Conservation (phyloP, 352 stramenopile genomes). For the Achlya hypogyna region DNA sequence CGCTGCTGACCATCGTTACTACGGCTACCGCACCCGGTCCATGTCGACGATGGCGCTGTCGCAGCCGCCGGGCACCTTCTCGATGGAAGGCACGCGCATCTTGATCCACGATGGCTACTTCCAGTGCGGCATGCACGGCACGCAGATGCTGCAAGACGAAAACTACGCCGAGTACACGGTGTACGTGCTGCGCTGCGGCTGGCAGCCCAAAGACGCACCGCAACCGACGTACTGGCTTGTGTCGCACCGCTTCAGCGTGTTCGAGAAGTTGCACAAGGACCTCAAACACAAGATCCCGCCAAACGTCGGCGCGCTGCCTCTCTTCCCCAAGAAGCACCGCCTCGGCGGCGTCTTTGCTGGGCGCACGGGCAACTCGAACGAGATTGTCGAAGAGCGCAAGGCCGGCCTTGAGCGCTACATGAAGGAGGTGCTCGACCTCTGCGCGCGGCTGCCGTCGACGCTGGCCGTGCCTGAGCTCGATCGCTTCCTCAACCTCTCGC, state of each 20-base stretch:
- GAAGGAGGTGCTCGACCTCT: conserved; percentile 74
- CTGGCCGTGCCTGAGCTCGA: conserved; percentile 79
- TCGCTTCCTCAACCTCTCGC: conserved; percentile 78
- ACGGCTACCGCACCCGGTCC: conserved; percentile 50
- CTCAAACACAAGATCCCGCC: conserved; percentile 58
- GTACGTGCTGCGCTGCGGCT: conserved; percentile 80
- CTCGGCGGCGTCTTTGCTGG: conserved; percentile 73
- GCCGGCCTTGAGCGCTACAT: conserved; percentile 71
- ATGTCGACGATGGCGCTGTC: conserved; percentile 63
- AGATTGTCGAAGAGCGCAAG: conserved; percentile 81
- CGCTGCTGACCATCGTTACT: conserved; percentile 37
- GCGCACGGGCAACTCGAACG: conserved; percentile 78
- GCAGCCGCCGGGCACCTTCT: conserved; percentile 63
- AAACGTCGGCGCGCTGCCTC: conserved; percentile 46
- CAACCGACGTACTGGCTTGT: conserved; percentile 56
- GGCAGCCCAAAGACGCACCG: conserved; percentile 51
- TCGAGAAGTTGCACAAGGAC: conserved; percentile 65
- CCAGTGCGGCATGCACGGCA: conserved; percentile 76
- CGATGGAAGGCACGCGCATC: conserved; percentile 64
- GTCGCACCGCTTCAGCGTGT: conserved; percentile 63
- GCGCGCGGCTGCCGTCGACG: conserved; percentile 63
- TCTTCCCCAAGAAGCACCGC: conserved; percentile 79
- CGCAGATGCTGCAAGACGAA: conserved; percentile 79
- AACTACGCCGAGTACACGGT: conserved; percentile 86
- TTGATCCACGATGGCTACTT: conserved; percentile 82